Percentiles rank a stretch among this genome's conserved stretches.
Evolutionary conservation across 2,329 filamentous ascomycete genomes (phyloP).

Genomic region (Ascomycota sp.): DNA sequence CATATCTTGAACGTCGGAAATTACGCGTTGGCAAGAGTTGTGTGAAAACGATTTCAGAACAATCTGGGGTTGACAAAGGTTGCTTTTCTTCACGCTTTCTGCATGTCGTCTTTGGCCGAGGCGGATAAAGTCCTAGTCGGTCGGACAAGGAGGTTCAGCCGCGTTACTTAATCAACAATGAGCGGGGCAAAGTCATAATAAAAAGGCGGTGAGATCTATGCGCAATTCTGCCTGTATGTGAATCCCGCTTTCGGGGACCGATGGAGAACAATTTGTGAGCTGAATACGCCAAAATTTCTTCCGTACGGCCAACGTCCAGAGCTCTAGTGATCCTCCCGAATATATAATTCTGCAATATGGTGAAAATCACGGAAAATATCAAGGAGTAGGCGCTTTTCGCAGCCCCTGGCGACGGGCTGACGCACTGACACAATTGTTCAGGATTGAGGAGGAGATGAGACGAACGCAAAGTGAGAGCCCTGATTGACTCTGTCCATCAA

Average conservation of each 20-base stretch:
- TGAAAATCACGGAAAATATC: conserved; percentile 99
- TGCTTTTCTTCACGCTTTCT: too few relatives aligned
- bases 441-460: conserved; percentile 99
- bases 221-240: conserved; percentile 7
- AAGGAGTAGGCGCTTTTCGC: conserved; percentile 54
- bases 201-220: conserved; percentile 12
- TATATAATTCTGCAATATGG: conserved; percentile 48
- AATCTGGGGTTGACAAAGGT: too few relatives aligned
- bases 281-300: too few relatives aligned
- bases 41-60: too few relatives aligned
- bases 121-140: too few relatives aligned
- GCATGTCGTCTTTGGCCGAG: too few relatives aligned
- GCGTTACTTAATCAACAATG: conserved; percentile 5
- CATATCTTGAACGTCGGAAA: conserved; percentile 6
- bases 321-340: too few relatives aligned
- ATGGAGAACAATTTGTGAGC: too few relatives aligned
- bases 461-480: conserved; percentile 74
- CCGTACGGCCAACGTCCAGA: too few relatives aligned
- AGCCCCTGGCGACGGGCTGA: background rate
- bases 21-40: conserved; percentile 14
- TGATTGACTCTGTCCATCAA: background rate
- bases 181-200: too few relatives aligned
- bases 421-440: conserved; percentile 18
- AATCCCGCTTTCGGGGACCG: too few relatives aligned
- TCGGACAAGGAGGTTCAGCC: background rate